These are phyloP conservation scores for Ophiostoma novo-ulmi DNA, from an alignment of 2,329 filamentous ascomycete genomes.

Conservation along the genomic window DNA sequence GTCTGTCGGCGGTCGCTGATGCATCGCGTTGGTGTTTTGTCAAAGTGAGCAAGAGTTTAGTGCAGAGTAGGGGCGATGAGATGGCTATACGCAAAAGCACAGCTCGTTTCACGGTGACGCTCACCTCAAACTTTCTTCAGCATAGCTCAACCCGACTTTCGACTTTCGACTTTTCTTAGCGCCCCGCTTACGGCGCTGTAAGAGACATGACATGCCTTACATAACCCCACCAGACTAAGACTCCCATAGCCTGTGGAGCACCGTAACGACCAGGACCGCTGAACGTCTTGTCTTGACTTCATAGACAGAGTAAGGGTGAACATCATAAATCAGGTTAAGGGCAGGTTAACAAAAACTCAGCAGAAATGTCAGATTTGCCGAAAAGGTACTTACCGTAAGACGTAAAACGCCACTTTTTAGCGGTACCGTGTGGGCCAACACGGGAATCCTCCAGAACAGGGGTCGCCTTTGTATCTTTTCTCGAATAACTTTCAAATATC, in stretches of 20 bases:
- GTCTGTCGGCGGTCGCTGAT: slow-evolving; percentile 26
- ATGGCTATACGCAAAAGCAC: not conserved
- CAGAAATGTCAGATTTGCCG: too few relatives aligned
- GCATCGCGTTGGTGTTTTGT: slow-evolving; percentile 22
- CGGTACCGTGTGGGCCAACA: too few relatives aligned
- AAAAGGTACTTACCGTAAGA: too few relatives aligned
- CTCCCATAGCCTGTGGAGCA: slow-evolving; percentile 7
- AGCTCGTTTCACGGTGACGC: not conserved
- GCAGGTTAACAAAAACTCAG: too few relatives aligned
- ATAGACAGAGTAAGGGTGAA: not conserved
- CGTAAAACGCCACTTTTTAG: too few relatives aligned
- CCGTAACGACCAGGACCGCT: not conserved
- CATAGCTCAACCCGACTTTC: not conserved
- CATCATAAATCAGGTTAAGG: too few relatives aligned
- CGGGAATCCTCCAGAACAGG: too few relatives aligned
- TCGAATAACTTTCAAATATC: too few relatives aligned
- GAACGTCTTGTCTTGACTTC: not conserved
- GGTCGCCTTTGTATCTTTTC: too few relatives aligned
- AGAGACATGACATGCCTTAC: slow-evolving; percentile 4
- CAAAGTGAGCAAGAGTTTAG: not conserved
- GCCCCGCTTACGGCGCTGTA: slow-evolving; percentile 2
- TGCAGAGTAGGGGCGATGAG: not conserved
- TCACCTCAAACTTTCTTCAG: not conserved
- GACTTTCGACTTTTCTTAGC: slow-evolving; percentile 13
- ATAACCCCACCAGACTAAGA: slow-evolving; percentile 4